These are phyloP conservation scores for Funneliformis geosporum DNA, from an alignment of 192 early-diverging fungal genomes.

Conservation along the genomic window DNA sequence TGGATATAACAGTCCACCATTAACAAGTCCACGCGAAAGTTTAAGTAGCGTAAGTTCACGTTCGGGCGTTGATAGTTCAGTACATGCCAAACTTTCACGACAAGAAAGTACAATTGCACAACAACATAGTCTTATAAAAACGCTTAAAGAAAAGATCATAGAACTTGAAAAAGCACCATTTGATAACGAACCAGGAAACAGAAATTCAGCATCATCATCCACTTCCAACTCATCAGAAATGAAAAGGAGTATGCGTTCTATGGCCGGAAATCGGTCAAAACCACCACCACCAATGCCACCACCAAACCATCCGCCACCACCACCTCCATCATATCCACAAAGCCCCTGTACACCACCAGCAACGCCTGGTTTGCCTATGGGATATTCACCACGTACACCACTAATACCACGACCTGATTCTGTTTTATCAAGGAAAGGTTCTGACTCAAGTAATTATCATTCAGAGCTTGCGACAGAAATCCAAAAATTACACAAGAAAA, in stretches of 20 bases:
- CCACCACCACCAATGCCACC: conserved; percentile 37
- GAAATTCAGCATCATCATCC: conserved; percentile 13
- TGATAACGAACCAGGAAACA: background rate
- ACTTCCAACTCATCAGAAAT: conserved; percentile 11
- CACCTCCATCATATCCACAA: conserved; percentile 38
- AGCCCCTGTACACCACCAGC: conserved; percentile 33
- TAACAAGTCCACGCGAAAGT: background rate
- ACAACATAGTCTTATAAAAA: conserved; percentile 42
- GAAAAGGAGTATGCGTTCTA: conserved; percentile 29
- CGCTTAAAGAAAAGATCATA: conserved; percentile 38
- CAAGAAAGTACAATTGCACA: conserved; percentile 43
- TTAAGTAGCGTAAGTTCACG: background rate
- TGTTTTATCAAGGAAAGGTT: conserved; percentile 12
- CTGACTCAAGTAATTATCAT: conserved; percentile 27
- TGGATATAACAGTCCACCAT: too few species aligned
- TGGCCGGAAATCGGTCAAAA: conserved; percentile 25
- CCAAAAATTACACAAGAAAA: conserved; percentile 40
- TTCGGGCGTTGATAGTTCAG: background rate
- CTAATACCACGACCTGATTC: conserved; percentile 28
- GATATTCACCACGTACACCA: conserved; percentile 3
- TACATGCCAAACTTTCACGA: background rate
- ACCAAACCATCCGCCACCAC: conserved; percentile 36
- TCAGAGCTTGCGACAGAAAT: conserved; percentile 30
- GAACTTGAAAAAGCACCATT: conserved; percentile 35
- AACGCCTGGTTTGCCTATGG: conserved; percentile 20